phyloP scores from a whole-genome alignment of 257 asterid species.

The Verbena officinalis region DNA sequence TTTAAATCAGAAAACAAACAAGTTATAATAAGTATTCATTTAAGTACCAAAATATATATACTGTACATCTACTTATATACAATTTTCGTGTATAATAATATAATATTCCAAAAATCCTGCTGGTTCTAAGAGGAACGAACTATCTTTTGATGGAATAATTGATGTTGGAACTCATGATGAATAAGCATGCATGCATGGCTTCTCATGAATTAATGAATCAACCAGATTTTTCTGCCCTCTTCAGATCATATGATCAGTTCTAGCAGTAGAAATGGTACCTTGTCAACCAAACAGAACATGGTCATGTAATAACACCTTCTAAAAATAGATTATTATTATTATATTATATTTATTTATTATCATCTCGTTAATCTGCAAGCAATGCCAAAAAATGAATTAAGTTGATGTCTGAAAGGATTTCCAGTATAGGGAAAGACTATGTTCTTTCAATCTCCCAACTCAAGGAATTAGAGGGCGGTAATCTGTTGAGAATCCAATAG shows the following conservation, averaged over 20 bases:
- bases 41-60: not conserved
- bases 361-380: not conserved
- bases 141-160: conserved; percentile 50
- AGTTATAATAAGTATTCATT: no score
- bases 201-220: not conserved
- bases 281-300: not conserved
- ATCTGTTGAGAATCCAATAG: not conserved
- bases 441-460: not conserved
- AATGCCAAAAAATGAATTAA: not conserved
- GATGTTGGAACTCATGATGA: not conserved
- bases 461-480: not conserved
- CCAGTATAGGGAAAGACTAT: not conserved
- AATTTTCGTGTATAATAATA: not conserved
- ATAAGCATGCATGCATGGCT: not conserved
- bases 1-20: no score
- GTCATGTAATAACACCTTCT: not conserved
- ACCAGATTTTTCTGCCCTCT: conserved; percentile 19
- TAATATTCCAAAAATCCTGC: conserved; percentile 29
- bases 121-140: conserved; percentile 44
- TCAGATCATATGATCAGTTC: conserved; percentile 10
- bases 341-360: not conserved
- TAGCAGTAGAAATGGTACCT: not conserved
- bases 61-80: not conserved
- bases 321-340: no score
- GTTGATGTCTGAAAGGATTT: conserved; percentile 1